Evolutionary conservation across 495 filamentous ascomycete species (phyloP).

Genomic region (Ramalina peruviana): DNA sequence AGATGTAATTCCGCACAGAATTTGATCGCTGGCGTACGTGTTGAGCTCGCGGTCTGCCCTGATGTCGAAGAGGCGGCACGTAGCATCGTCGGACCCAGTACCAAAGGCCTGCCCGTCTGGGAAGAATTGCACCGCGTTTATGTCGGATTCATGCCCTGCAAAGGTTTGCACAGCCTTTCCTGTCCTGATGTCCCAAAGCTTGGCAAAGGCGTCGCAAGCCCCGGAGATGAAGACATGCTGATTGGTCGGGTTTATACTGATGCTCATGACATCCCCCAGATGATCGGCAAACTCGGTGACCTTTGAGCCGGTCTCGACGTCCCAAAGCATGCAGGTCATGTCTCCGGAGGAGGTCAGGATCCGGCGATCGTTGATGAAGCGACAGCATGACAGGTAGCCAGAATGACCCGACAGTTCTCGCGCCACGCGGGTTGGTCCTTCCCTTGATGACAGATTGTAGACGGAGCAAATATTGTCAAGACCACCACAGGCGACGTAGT

Average conservation of each 20-base stretch:
- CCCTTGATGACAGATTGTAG: constrained; percentile 93
- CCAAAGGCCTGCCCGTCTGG: constrained; percentile 97
- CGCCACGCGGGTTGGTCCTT: constrained; percentile 91
- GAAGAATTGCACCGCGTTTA: constrained; percentile 99
- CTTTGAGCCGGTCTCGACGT: constrained; percentile 94
- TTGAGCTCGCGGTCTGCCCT: constrained; percentile 93
- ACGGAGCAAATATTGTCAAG: constrained; percentile 99
- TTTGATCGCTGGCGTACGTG: constrained; percentile 90
- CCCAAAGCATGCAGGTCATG: constrained; percentile 99
- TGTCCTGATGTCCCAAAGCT: constrained; percentile 96
- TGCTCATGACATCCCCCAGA: constrained; percentile 97
- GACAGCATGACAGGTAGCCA: constrained; percentile 94
- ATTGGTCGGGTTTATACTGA: constrained; percentile 98
- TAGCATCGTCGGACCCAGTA: constrained; percentile 94
- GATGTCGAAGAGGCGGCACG: constrained; percentile 95
- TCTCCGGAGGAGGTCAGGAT: constrained; percentile 97
- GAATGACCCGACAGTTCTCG: constrained; percentile 94
- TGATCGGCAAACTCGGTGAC: constrained; percentile 98
- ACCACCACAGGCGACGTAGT: constrained; percentile 96
- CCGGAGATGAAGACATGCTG: constrained; percentile 93
- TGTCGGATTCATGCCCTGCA: constrained; percentile 95
- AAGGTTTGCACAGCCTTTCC: constrained; percentile 98
- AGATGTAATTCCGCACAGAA: constrained; percentile 94
- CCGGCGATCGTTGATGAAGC: constrained; percentile 96
- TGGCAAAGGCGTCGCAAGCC: constrained; percentile 95